Percentiles rank a stretch among this genome's conserved stretches.
Evolutionary conservation across 2,329 filamentous ascomycete genomes (phyloP).

Genomic region (Colletotrichum sp.): DNA sequence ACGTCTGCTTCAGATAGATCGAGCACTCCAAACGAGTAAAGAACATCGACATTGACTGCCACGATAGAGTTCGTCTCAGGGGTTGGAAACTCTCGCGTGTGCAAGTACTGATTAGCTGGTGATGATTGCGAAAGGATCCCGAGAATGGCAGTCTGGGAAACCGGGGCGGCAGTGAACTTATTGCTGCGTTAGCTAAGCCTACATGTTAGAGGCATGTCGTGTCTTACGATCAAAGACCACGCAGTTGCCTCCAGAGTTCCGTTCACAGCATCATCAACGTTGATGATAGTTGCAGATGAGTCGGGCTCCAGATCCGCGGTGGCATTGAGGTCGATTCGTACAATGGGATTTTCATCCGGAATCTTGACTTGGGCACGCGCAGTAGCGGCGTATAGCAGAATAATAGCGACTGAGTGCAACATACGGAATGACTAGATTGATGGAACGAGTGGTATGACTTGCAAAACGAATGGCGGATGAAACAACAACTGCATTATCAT

Average conservation of each 20-base stretch:
- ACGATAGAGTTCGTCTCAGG: neutral
- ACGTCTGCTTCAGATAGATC: neutral
- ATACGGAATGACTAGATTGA: neutral
- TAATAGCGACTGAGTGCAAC: neutral
- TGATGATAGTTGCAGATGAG: neutral
- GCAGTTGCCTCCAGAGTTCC: neutral
- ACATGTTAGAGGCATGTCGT: neutral
- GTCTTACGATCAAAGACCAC: neutral
- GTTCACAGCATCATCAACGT: neutral
- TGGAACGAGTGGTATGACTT: neutral
- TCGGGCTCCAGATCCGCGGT: neutral
- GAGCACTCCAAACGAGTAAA: neutral
- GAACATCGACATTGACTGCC: neutral
- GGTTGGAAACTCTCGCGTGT: neutral
- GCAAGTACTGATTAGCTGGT: neutral
- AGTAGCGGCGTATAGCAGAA: neutral
- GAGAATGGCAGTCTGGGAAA: neutral
- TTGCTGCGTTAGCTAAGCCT: neutral
- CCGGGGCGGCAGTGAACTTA: neutral
- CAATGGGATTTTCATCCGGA: neutral
- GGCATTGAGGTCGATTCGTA: neutral
- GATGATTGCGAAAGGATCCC: neutral
- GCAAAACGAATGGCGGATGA: neutral
- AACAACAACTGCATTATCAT: neutral
- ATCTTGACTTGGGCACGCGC: neutral